Evolutionary conservation across 2,329 filamentous ascomycete genomes (phyloP).

Genomic region (Fusarium proliferatum): DNA sequence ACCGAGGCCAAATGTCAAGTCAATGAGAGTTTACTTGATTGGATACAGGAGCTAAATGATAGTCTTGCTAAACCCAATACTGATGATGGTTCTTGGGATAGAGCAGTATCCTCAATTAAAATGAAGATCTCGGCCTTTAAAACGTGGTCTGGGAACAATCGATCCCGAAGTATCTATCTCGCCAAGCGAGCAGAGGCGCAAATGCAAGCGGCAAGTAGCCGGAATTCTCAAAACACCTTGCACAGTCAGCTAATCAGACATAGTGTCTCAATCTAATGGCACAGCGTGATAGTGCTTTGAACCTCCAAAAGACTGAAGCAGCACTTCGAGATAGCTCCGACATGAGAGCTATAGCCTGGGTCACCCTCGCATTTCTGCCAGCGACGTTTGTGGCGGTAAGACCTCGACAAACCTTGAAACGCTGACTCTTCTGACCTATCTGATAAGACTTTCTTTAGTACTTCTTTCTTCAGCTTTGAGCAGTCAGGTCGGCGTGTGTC

Average conservation of each 20-base stretch:
- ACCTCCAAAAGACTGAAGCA: background rate
- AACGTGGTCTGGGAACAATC: background rate
- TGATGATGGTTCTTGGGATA: background rate
- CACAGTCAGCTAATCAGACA: background rate
- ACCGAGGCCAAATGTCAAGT: background rate
- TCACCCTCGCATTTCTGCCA: background rate
- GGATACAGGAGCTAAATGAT: background rate
- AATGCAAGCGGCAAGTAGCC: background rate
- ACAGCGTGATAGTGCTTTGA: background rate
- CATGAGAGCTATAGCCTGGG: background rate
- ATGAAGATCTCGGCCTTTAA: background rate
- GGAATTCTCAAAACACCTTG: accelerated
- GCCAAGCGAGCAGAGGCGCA: background rate
- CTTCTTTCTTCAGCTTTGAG: background rate
- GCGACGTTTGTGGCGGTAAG: background rate
- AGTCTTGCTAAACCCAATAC: accelerated
- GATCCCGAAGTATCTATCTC: background rate
- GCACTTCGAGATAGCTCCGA: background rate
- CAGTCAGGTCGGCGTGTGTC: background rate
- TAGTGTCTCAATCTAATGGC: background rate
- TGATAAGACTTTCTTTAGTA: background rate
- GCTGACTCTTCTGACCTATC: background rate
- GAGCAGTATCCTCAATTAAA: accelerated
- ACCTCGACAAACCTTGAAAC: accelerated
- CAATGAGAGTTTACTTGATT: background rate